Evolutionary conservation across 2,329 filamentous ascomycete genomes (phyloP).

Genomic region (Curvularia verruculosa): DNA sequence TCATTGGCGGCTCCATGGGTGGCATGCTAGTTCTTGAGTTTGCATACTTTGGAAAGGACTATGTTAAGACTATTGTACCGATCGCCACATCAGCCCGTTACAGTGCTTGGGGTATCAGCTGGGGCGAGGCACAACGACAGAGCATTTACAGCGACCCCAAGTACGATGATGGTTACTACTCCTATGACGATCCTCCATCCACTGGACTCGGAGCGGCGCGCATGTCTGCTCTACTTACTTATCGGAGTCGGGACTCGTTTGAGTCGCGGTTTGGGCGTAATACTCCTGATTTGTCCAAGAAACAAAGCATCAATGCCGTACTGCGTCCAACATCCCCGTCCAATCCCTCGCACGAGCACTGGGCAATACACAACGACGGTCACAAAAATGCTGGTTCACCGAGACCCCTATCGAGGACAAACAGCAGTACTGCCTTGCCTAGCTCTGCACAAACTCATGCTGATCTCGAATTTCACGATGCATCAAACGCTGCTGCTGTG

Average conservation of each 20-base stretch:
- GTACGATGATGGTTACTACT: conserved; percentile 96
- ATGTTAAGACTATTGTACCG: conserved; percentile 79
- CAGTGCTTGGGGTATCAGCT: conserved; percentile 89
- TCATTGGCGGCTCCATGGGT: conserved; percentile 83
- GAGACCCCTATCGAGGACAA: conserved; percentile 46
- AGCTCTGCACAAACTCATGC: conserved; percentile 33
- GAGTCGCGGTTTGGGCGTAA: conserved; percentile 95
- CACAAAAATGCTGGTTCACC: conserved; percentile 57
- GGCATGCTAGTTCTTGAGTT: conserved; percentile 92
- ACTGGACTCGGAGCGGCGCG: conserved; percentile 90
- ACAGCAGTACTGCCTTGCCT: conserved; percentile 36
- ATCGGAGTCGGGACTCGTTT: conserved; percentile 95
- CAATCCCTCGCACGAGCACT: conserved; percentile 53
- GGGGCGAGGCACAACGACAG: conserved; percentile 86
- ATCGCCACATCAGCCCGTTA: conserved; percentile 85
- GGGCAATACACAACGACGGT: conserved; percentile 60
- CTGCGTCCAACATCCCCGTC: conserved; percentile 55
- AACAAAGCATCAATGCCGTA: conserved; percentile 79
- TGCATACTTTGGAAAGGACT: conserved; percentile 87
- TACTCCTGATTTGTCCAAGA: conserved; percentile 81
- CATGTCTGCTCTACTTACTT: conserved; percentile 95
- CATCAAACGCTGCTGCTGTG: conserved; percentile 41
- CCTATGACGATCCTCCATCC: conserved; percentile 82
- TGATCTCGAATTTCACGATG: conserved; percentile 56
- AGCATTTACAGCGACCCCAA: conserved; percentile 98